Evolutionary conservation across 2,329 filamentous ascomycete species (phyloP), one percentile per base, ranked within the genome.

Genomic region (Penicillium crustosum): DNA sequence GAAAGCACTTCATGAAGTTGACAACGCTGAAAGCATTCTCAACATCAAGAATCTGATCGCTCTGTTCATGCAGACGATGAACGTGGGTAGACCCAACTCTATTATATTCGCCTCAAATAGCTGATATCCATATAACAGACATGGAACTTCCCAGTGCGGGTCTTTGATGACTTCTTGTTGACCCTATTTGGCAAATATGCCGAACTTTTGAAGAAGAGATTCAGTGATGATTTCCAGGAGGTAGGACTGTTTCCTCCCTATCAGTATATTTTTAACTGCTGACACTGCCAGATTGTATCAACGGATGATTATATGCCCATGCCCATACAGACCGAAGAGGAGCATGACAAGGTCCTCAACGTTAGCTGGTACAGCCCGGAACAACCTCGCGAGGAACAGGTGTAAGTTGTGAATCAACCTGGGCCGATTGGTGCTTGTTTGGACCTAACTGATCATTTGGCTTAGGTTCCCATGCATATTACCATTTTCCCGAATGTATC

Each of bases 261-360:
- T 6, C 41, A 13, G 48, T 27, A 3, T 39, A 8, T 31, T 55
- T 55, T 23, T 23, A 39, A 2, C 38, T 56, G 36, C 62, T 67
- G 23, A 68, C 43, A 33, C 10, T 53, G 27, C 10, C 39, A 83
- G 78, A 88, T 89, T 65, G 85, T 89, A 25, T 82, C 90, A n/a
- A 97, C 91, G 0, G 94, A 99, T 73, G 94, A 99, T 75, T 99
- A 99, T 76, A 99, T 99, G 93, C 95, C 94, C 2, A 97, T 99
- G 94, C 90, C 91, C 2, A 96, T 97, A 73, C 91, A 92, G 68
- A 92, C 89, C 21, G 77, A 83, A 17, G 93, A 96, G 67, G 93
- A 97, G 70, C 97, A 96, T 71, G 91, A 95, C 68, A 96, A 97
- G 69, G 93, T 99, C 36, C 86, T 97, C 63, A 94, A 92, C 61